Conservation (phyloP, 2,329 filamentous ascomycete species). For the Monosporascus sp. region DNA sequence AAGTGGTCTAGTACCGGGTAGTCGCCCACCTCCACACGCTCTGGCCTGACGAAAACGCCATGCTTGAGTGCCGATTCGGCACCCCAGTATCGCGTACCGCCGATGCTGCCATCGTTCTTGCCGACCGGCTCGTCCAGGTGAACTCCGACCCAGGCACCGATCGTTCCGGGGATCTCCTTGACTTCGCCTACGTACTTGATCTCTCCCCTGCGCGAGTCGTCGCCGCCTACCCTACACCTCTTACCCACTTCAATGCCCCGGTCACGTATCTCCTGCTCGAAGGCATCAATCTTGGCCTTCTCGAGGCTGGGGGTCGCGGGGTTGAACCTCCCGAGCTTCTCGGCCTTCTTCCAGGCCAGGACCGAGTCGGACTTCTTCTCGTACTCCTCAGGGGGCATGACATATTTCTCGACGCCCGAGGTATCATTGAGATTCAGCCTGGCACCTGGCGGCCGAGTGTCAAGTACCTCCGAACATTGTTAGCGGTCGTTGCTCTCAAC, state of each 20-base stretch:
- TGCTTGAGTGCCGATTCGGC: constrained; percentile 58
- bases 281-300: constrained; percentile 63
- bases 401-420: constrained; percentile 80
- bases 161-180: constrained; percentile 63
- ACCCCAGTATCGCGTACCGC: constrained; percentile 65
- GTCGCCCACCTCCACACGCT: constrained; percentile 71
- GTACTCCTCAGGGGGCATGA: constrained; percentile 81
- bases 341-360: constrained; percentile 89
- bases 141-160: constrained; percentile 67
- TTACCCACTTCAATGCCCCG: constrained; percentile 61
- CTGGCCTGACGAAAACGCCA: constrained; percentile 74
- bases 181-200: constrained; percentile 70
- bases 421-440: constrained; percentile 78
- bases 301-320: constrained; percentile 72
- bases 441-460: constrained; percentile 70
- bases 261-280: constrained; percentile 63
- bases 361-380: constrained; percentile 83
- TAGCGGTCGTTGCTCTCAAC: constrained; percentile 10
- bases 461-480: constrained; percentile 57
- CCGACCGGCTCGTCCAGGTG: constrained; percentile 74
- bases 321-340: constrained; percentile 94
- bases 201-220: constrained; percentile 64
- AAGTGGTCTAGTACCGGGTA: constrained; percentile 66
- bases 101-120: constrained; percentile 75
- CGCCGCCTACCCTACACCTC: constrained; percentile 60